A percentile compares a stretch with the other conserved stretches of the same genome.
Conservation (phyloP, 1,284 basidiomycete species). For the Ceratobasidium sp. region DNA sequence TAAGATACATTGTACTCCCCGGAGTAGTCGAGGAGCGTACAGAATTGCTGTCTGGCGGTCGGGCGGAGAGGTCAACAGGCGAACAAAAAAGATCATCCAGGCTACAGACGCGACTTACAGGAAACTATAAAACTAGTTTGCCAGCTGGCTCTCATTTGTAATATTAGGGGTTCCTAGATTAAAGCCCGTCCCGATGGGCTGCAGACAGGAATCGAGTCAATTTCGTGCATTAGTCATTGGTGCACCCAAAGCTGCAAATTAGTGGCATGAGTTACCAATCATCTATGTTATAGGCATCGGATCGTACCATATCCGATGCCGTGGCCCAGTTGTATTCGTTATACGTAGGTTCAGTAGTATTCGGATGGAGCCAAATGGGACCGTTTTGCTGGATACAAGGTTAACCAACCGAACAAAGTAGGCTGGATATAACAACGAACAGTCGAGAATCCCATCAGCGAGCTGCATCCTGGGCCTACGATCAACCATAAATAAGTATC, state of each 20-base stretch:
- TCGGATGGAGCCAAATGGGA: slow-evolving; percentile 52
- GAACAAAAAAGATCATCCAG: not conserved
- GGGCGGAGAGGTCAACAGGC: no score
- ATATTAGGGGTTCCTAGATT: slow-evolving; percentile 54
- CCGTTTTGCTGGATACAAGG: slow-evolving; percentile 55
- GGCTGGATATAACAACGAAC: not conserved
- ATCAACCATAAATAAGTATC: not conserved
- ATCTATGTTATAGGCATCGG: not conserved
- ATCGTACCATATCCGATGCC: slow-evolving; percentile 51
- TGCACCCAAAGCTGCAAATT: no score
- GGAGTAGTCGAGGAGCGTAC: not conserved
- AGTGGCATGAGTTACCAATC: not conserved
- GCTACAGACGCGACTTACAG: slow-evolving; percentile 26
- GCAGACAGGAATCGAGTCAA: slow-evolving; percentile 46
- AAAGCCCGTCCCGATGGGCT: slow-evolving; percentile 57
- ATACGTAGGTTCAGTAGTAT: slow-evolving; percentile 50
- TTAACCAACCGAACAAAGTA: slow-evolving; percentile 47
- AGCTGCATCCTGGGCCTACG: slow-evolving; percentile 20
- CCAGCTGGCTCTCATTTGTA: slow-evolving; percentile 53
- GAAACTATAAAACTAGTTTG: slow-evolving; percentile 53
- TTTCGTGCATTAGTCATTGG: not conserved
- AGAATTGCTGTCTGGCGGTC: slow-evolving; percentile 20
- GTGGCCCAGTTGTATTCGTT: slow-evolving; percentile 57
- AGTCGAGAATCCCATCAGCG: slow-evolving; percentile 12
- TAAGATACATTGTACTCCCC: not conserved